phyloP scores from a whole-genome alignment of 2,329 filamentous ascomycete species.

The Alternaria sp. region DNA sequence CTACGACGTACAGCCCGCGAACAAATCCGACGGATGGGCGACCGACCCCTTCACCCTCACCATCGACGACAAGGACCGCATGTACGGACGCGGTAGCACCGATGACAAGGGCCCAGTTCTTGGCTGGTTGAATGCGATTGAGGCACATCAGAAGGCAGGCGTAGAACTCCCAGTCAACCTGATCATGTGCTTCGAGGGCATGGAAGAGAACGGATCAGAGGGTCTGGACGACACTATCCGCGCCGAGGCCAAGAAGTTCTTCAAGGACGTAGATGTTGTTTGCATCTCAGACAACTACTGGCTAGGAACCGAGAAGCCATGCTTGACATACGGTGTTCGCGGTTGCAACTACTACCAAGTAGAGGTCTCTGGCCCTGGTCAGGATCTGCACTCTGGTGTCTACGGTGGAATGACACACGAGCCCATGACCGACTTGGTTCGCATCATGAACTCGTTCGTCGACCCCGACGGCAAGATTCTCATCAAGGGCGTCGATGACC shows the following conservation, averaged over 20 bases:
- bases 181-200: slow-evolving; percentile 99
- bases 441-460: slow-evolving; percentile 82
- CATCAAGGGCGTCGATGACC: slow-evolving; percentile 91
- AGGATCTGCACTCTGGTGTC: slow-evolving; percentile 95
- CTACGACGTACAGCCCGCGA: slow-evolving; percentile 97
- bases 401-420: slow-evolving; percentile 97
- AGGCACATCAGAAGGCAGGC: slow-evolving; percentile 94
- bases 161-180: slow-evolving; percentile 97
- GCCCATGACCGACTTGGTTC: slow-evolving; percentile 95
- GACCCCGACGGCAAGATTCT: slow-evolving; percentile 91
- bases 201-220: slow-evolving; percentile 99
- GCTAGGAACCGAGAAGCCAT: slow-evolving; percentile 98
- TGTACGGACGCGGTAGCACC: slow-evolving; percentile 94
- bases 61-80: slow-evolving; percentile 88
- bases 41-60: slow-evolving; percentile 92
- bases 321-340: slow-evolving; percentile 94
- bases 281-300: slow-evolving; percentile 99
- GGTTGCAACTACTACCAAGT: slow-evolving; percentile 98
- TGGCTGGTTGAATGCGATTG: slow-evolving; percentile 97
- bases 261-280: slow-evolving; percentile 93
- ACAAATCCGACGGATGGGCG: slow-evolving; percentile 92
- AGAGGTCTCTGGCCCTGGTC: slow-evolving; percentile 87
- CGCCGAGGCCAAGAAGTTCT: slow-evolving; percentile 90
- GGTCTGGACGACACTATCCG: slow-evolving; percentile 95
- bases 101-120: slow-evolving; percentile 98